Evolutionary conservation across 2,329 filamentous ascomycete genomes (phyloP), one percentile per base, ranked within the genome.

Genomic region (Incumbomyces lentus): DNA sequence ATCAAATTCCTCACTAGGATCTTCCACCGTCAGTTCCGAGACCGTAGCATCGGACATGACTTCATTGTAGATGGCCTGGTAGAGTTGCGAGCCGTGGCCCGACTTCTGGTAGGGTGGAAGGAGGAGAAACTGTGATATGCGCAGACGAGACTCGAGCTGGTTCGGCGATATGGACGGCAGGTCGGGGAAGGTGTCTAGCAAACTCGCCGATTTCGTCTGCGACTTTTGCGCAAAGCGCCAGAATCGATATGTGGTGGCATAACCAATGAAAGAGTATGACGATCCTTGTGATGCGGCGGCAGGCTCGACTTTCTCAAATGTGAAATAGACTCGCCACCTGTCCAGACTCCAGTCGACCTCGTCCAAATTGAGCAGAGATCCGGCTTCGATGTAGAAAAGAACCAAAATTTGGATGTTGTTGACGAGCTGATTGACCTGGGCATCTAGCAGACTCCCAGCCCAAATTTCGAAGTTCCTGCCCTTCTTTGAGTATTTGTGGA

Each of bases 81-180:
- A 98, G 33, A 98, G 78, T 35, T 79, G 74, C 10, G 80, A 76
- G 31, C 90, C 92, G 41, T 90, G 81, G 13, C 88, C 88, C 51
- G 80, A 78, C 51, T 78, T 75, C 62, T 95, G 89, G 64, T 87
- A 94, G 5, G 87, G 84, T 2, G 89, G 89, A 10, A 98, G 72
- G 52, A 98, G 82, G 50, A 98, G 61, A 64, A 96, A 96, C 63
- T 98, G 92, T 0, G 90, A 94, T 54, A 98, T 86, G 37, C 93
- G 78, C 49, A 86, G 79, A 33, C 90, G 81, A 57, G 82, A 84
- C 11, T 86, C 83, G 2, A 89, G 73, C 40, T 81, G 68, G 3
- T 76, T 63, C 53, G 82, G 69, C n/a, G 65, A 60, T 40, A 73
- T 60, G 44, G 62, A 53, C 41, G 33, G 68, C 58, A 54, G 62